Conservation (phyloP, 768 basidiomycete genomes). For the Rhodocollybia butyracea region DNA sequence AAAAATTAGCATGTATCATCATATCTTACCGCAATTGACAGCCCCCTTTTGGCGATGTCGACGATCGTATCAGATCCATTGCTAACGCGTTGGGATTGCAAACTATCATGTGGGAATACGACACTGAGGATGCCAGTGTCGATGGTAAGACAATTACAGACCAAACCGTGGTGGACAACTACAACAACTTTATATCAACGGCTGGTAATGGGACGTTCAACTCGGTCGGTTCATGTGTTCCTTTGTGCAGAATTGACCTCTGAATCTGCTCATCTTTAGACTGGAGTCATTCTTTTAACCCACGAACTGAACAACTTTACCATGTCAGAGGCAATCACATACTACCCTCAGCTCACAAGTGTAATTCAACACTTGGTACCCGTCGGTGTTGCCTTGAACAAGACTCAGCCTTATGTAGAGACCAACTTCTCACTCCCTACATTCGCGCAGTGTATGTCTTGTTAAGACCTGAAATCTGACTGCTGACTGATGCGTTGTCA, state of each 20-base stretch:
- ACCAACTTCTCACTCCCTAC: constrained; percentile 35
- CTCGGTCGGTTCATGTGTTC: constrained; percentile 30
- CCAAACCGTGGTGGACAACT: constrained; percentile 49
- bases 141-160: constrained; percentile 25
- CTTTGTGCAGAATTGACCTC: too few species aligned
- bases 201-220: constrained; percentile 40
- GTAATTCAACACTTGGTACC: constrained; percentile 55
- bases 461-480: neutral
- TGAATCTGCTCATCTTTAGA: constrained; percentile 29
- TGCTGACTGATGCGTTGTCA: neutral
- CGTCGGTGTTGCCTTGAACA: constrained; percentile 48
- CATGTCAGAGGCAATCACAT: constrained; percentile 54
- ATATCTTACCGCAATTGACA: constrained; percentile 14
- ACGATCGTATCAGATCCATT: constrained; percentile 74
- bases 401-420: constrained; percentile 51
- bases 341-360: constrained; percentile 38
- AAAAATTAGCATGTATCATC: neutral
- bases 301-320: constrained; percentile 63
- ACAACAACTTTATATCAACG: constrained; percentile 46
- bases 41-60: constrained; percentile 70
- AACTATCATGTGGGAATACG: constrained; percentile 71
- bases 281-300: constrained; percentile 51
- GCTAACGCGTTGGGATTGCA: constrained; percentile 63
- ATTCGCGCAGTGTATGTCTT: constrained; percentile 44
- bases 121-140: constrained; percentile 50